These are phyloP conservation scores for Allodekkera sacchari DNA, from an alignment of 805 yeast species.

Conservation along the genomic window DNA sequence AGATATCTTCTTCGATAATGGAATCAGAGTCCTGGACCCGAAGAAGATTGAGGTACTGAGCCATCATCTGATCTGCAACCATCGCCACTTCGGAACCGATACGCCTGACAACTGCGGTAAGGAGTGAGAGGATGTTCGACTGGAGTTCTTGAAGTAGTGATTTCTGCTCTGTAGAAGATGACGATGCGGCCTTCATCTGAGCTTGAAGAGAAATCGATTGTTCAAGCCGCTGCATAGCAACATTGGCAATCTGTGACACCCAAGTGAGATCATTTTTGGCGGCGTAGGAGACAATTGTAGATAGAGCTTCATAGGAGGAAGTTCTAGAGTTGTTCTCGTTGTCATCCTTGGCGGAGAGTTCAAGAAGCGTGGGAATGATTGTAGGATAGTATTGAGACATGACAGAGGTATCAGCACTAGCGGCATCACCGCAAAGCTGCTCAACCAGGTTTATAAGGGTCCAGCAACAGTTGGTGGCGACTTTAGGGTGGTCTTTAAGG, in stretches of 20 bases:
- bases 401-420: slow-evolving; percentile 42
- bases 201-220: slow-evolving; percentile 58
- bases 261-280: slow-evolving; percentile 61
- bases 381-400: slow-evolving; percentile 68
- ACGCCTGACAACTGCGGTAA: slow-evolving; percentile 80
- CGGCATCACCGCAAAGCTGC: slow-evolving; percentile 56
- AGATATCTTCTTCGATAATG: slow-evolving; percentile 83
- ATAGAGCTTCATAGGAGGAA: slow-evolving; percentile 92
- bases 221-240: slow-evolving; percentile 64
- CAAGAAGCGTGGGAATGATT: slow-evolving; percentile 62
- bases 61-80: slow-evolving; percentile 82
- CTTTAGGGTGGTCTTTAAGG: slow-evolving; percentile 86
- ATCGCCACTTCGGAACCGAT: slow-evolving; percentile 53
- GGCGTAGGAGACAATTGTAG: slow-evolving; percentile 70
- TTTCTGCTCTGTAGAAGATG: slow-evolving; percentile 52
- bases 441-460: slow-evolving; percentile 86
- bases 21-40: slow-evolving; percentile 51
- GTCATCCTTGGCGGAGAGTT: slow-evolving; percentile 62
- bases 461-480: slow-evolving; percentile 97
- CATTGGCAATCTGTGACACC: slow-evolving; percentile 67
- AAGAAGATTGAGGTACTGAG: slow-evolving; percentile 66
- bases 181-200: slow-evolving; percentile 19
- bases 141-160: slow-evolving; percentile 83
- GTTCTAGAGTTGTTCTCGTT: slow-evolving; percentile 87
- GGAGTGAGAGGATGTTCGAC: slow-evolving; percentile 65